Percentiles rank a stretch among this genome's conserved stretches.
phyloP scores from a whole-genome alignment of 495 filamentous ascomycete genomes.

The Hypoxylon fragiforme region DNA sequence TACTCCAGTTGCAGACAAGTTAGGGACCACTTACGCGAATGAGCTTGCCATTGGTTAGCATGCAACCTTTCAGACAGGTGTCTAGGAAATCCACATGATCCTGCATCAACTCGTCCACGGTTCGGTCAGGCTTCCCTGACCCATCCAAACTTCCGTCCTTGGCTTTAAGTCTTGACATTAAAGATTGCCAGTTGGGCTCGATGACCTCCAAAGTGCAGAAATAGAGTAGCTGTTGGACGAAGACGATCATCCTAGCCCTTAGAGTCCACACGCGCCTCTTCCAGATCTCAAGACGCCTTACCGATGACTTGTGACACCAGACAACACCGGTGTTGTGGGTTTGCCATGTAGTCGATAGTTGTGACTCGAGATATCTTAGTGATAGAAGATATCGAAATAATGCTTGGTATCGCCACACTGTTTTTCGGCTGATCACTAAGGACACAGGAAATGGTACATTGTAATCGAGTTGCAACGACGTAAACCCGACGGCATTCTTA shows the following conservation, averaged over 20 bases:
- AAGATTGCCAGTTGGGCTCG: conserved; percentile 91
- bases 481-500: conserved; percentile 85
- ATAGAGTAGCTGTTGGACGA: conserved; percentile 93
- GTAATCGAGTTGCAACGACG: conserved; percentile 91
- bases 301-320: conserved; percentile 80
- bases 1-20: conserved; percentile 4
- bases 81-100: conserved; percentile 98
- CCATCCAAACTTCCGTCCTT: conserved; percentile 53
- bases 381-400: conserved; percentile 92
- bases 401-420: conserved; percentile 91
- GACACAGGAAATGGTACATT: conserved; percentile 95
- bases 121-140: conserved; percentile 66
- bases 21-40: conserved; percentile 66
- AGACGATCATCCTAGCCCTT: conserved; percentile 90
- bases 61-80: conserved; percentile 97
- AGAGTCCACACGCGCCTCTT: conserved; percentile 92
- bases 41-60: conserved; percentile 94
- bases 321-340: conserved; percentile 81
- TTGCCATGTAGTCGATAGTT: conserved; percentile 83
- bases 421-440: conserved; percentile 93
- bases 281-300: conserved; percentile 80
- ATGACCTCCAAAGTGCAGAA: conserved; percentile 97
- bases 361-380: conserved; percentile 82
- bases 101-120: conserved; percentile 97
- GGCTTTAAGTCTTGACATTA: conserved; percentile 81